These are phyloP conservation scores for Aquilaria yunnanensis DNA, from an alignment of 345 rosid genomes.

Conservation along the genomic window DNA sequence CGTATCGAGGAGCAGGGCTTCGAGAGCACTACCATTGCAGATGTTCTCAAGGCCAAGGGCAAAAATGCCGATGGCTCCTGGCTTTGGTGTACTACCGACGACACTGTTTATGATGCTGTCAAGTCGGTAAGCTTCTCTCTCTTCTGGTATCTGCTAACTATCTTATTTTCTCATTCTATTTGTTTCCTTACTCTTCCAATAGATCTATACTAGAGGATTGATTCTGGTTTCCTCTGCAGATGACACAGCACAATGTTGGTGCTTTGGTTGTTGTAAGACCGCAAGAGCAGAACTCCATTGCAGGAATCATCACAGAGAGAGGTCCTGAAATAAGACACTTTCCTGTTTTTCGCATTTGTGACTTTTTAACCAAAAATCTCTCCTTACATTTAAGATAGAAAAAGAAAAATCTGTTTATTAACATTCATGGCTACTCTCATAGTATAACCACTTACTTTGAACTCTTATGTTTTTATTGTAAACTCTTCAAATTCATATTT, in stretches of 20 bases:
- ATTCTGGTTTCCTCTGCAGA: conserved; percentile 30
- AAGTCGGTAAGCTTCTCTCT: conserved; percentile 47
- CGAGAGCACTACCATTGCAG: conserved; percentile 83
- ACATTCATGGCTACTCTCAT: no score
- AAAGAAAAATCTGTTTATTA: no score
- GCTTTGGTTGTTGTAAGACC: conserved; percentile 94
- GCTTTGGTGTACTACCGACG: conserved; percentile 99
- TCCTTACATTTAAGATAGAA: no score
- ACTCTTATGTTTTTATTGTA: no score
- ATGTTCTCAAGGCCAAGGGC: conserved; percentile 73
- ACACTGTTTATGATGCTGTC: conserved; percentile 86
- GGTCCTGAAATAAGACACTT: conserved; percentile 30
- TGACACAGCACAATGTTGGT: conserved; percentile 98
- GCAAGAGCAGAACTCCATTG: conserved; percentile 80
- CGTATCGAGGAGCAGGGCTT: conserved; percentile 90
- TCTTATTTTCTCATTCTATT: background rate
- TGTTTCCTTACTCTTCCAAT: no score
- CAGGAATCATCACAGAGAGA: conserved; percentile 97
- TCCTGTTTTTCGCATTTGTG: no score
- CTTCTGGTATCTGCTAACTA: background rate
- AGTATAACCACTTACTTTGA: no score
- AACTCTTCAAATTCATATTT: no score
- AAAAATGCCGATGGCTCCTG: conserved; percentile 95
- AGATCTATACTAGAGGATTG: no score
- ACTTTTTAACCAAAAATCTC: no score